Evolutionary conservation across 1,284 basidiomycete genomes (phyloP), one percentile per base, ranked within the genome.

Genomic region (Bondarzewia mesenterica): DNA sequence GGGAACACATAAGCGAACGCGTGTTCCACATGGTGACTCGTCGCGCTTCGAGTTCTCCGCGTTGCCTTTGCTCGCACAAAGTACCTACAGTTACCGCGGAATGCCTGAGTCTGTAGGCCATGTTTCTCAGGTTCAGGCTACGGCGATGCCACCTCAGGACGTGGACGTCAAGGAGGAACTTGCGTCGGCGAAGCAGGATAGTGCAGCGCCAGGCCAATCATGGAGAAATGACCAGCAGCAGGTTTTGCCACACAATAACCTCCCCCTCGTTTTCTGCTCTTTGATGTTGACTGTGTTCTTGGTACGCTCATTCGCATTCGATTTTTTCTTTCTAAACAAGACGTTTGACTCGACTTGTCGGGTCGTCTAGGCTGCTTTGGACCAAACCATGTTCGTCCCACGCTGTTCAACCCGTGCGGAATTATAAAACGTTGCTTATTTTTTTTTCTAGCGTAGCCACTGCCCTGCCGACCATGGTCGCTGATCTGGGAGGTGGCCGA

Each of bases 401-500:
- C 42, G n/a, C n/a, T n/a, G n/a, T n/a, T 44, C 29, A 21, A 35
- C 12, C 6, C 5, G 29, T 32, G 10, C n/a, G n/a, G n/a, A n/a
- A n/a, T 32, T 32, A n/a, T 7, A 32, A n/a, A n/a, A 32, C 10
- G 29, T 32, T 32, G 12, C n/a, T n/a, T 32, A 7, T 32, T 32
- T n/a, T 14, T 16, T 23, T 32, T 12, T 8, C 20, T 22, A 32
- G 18, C 14, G 80, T 88, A 10, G 80, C 85, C 1, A 90, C 86
- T 15, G 87, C 87, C n/a, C 65, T 90, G 36, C 87, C 87, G 1
- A 89, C 84, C 2, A 89, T 90, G 43, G 85, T 88, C 6, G 66
- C 60, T 10, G 65, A 84, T 29, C 72, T 90, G 0, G 83, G 84
- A 37, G 82, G 81, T 23, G 85, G 85, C 6, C 74, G 66, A 14